These are phyloP conservation scores for Rhododendron williamsianum DNA, from an alignment of 148 eudicot species.

Conservation along the genomic window DNA sequence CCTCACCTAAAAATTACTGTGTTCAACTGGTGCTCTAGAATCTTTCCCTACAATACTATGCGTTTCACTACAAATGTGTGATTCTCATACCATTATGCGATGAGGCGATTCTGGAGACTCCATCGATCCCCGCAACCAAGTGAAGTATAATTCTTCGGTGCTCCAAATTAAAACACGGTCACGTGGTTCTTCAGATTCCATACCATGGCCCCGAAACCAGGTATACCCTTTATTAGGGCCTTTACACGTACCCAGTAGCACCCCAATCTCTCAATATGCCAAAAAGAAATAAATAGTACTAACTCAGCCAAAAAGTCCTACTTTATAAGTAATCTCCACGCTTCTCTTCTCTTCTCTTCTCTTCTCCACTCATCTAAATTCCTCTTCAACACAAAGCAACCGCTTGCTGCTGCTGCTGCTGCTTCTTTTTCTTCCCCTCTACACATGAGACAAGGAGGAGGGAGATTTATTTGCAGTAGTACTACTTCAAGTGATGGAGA, in stretches of 20 bases:
- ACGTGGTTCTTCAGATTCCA: background rate
- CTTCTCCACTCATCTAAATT: background rate
- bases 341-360: background rate
- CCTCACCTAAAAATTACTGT: no score
- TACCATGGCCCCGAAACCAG: background rate
- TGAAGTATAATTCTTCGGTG: background rate
- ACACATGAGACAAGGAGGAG: constrained; percentile 24
- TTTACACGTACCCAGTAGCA: background rate
- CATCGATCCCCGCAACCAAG: background rate
- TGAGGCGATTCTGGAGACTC: background rate
- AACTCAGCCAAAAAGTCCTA: background rate
- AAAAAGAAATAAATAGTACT: background rate
- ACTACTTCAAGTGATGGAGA: constrained; percentile 26
- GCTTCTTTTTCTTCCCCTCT: background rate
- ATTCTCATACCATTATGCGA: no score
- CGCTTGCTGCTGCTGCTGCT: background rate
- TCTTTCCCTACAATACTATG: no score
- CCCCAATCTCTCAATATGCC: background rate
- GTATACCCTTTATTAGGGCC: background rate
- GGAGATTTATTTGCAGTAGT: background rate
- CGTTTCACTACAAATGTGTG: no score
- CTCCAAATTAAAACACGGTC: background rate
- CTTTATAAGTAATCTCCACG: background rate
- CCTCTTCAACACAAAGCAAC: background rate
- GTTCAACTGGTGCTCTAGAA: no score